Conservation (phyloP, 176 grass and related monocot species). For the Metroxylon sagu region DNA sequence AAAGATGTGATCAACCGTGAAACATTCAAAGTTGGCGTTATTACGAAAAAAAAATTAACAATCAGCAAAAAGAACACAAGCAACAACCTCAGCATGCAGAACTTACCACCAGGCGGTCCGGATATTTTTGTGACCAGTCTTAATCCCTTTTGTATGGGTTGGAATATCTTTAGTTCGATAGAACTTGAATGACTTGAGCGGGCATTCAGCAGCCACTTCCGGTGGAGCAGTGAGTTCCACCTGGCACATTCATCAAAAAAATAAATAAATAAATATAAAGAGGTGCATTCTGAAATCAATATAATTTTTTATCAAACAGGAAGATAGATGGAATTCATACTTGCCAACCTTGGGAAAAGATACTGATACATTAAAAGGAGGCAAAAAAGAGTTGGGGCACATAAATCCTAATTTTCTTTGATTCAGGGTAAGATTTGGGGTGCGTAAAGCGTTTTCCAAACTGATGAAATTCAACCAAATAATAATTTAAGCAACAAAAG, state of each 20-base stretch:
- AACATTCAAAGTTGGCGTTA: no score
- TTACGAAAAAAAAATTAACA: not conserved
- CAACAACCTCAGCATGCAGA: not conserved
- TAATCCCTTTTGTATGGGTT: constrained; percentile 30
- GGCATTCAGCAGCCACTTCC: constrained; percentile 39
- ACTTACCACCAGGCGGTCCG: constrained; percentile 55
- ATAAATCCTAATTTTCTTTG: not conserved
- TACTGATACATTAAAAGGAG: not conserved
- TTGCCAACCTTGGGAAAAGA: no score
- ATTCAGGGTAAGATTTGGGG: no score
- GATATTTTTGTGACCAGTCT: constrained; percentile 25
- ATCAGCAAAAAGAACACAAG: constrained; percentile 1
- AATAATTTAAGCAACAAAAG: no score
- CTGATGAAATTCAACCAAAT: no score
- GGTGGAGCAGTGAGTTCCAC: constrained; percentile 29
- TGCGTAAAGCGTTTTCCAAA: no score
- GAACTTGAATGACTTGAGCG: constrained; percentile 55
- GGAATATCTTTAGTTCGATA: constrained; percentile 32
- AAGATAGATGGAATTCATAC: no score
- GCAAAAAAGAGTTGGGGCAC: no score
- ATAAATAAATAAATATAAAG: no score
- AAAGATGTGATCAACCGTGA: no score
- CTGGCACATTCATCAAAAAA: constrained; percentile 6
- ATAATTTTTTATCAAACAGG: no score
- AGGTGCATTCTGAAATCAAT: no score